Conservation (phyloP, 2,329 filamentous ascomycete species). For the Trichoderma sp. region DNA sequence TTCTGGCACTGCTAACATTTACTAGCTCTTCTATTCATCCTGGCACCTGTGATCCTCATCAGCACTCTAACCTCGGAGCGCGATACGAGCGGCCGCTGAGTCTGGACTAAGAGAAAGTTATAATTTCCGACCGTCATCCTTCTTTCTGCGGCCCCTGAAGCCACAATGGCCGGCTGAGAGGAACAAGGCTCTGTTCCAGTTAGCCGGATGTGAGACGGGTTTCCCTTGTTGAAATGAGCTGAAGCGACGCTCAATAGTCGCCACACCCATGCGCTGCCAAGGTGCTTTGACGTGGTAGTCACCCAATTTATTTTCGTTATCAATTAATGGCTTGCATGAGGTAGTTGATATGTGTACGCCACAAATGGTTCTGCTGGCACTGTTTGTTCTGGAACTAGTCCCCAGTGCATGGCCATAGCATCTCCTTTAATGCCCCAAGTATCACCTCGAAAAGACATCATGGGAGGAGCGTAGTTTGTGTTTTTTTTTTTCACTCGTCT, state of each 20-base stretch:
- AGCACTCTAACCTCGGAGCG: neutral
- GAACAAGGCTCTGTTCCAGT: neutral
- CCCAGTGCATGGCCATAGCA: neutral
- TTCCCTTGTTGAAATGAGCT: neutral
- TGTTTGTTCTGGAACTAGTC: neutral
- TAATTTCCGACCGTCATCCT: constrained; percentile 6
- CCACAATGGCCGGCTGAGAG: neutral
- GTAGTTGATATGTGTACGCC: neutral
- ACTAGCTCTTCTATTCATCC: neutral
- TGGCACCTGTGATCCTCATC: neutral
- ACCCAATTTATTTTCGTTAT: constrained; percentile 6
- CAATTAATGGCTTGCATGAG: neutral
- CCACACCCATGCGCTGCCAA: constrained; percentile 1
- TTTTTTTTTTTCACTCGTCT: neutral
- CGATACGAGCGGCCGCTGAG: neutral
- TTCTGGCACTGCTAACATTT: neutral
- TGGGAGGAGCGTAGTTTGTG: neutral
- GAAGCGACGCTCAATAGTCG: neutral
- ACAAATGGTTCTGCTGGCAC: neutral
- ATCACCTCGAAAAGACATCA: neutral
- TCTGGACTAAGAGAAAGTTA: neutral
- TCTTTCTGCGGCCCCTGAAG: neutral
- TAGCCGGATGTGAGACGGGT: neutral
- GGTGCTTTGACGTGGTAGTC: neutral
- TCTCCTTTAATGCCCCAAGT: neutral